phyloP scores from a whole-genome alignment of 129 eudicot species.

The sunflower (Helianthus annuus) region DNA sequence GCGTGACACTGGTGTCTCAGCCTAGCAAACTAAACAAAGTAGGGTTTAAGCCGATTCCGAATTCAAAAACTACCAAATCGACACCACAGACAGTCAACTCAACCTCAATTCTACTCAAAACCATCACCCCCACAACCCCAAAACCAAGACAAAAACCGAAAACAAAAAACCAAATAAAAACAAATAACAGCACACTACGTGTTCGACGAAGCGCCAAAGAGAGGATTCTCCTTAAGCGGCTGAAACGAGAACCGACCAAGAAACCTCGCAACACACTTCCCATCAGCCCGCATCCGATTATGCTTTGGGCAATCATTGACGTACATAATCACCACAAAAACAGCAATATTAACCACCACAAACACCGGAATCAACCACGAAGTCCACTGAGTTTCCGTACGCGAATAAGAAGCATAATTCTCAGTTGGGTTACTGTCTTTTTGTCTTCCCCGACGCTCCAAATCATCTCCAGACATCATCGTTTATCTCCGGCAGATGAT shows the following conservation, averaged over 20 bases:
- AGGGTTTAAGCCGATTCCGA: too few relatives aligned
- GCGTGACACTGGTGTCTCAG: too few relatives aligned
- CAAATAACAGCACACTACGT: conserved; percentile 39
- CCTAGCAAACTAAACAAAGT: too few relatives aligned
- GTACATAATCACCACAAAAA: conserved; percentile 68
- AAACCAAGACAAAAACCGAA: background rate
- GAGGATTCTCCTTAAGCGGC: conserved; percentile 69
- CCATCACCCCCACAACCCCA: too few relatives aligned
- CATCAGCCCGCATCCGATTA: conserved; percentile 14
- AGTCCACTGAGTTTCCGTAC: conserved; percentile 48
- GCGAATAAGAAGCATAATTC: conserved; percentile 15
- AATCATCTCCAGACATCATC: conserved; percentile 37
- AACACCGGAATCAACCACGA: conserved; percentile 81
- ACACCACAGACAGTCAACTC: too few relatives aligned
- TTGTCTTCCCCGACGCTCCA: conserved; percentile 46
- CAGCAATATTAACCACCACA: conserved; percentile 51
- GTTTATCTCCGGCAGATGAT: background rate
- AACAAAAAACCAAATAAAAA: background rate
- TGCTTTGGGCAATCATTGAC: conserved; percentile 73
- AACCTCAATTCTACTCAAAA: too few relatives aligned
- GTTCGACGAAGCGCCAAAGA: conserved; percentile 76
- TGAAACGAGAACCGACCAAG: conserved; percentile 79
- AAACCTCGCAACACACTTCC: conserved; percentile 63
- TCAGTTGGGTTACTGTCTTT: conserved; percentile 20
- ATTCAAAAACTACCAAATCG: too few relatives aligned